Evolutionary conservation across 768 basidiomycete genomes (phyloP), one percentile per base, ranked within the genome.

Genomic region (Termitomyces sp.): DNA sequence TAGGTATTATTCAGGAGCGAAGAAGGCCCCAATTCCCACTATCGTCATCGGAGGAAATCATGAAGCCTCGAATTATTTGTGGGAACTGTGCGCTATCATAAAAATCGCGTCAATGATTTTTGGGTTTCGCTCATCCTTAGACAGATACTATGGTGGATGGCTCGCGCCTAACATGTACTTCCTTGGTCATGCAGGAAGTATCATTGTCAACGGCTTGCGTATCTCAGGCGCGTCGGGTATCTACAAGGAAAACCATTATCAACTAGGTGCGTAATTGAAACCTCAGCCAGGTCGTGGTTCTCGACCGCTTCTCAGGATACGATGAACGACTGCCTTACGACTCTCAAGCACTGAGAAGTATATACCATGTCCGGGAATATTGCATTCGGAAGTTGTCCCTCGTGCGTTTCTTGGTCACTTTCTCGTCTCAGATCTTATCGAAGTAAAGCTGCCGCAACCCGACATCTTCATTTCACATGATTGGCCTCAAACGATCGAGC

Each of bases 11-110:
- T 86, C 84, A 0, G 92, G 93, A 1, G 77, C 87, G 66, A 86
- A 78, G 66, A 73, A 62, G 17, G 94, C 96, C 1, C 94, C 95
- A 0, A 70, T 96, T 2, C 72, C 95, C 67, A 99, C 97, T 0
- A 76, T 99, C 11, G 83, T 98, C 47, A 97, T 98, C 65, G 97
- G 97, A 19, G 97, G 97, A 7, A 98, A 98, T 68, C 97, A 98
- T 68, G 97, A 98, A 71, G 93, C 93, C 1, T 94, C 91, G 23
- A 97, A 94, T 63, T 97, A 98, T 67, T 77, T 98, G 74, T 95
- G 92, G 88, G 97, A 99, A 70, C 71, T 97, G 91, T 93, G 64
- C 71, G 89, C 74, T 5, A 41, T 19, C 23, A 23, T 42, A 5
- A 15, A 23, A 40, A 8, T 57, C 46, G 51, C n/a, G 38, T 10